Conservation (phyloP, 2,329 filamentous ascomycete species). For the Tolypocladium pustulatum region DNA sequence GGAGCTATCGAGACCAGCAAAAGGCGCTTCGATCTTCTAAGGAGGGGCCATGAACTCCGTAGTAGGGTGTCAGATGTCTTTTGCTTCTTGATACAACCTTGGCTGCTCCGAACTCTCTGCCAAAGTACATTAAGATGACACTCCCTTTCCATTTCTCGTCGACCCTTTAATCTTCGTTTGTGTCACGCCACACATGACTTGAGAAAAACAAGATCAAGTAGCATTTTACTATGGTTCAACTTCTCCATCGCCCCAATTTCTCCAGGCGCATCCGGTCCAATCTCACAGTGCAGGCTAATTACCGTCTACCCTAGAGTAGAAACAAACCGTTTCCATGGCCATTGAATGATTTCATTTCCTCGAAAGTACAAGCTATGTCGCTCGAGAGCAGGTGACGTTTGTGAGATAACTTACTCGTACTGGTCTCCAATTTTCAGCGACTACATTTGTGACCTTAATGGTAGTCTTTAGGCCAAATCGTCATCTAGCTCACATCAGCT, state of each 20-base stretch:
- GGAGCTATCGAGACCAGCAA: not conserved
- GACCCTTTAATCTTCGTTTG: not conserved
- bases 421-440: not conserved
- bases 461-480: too few species aligned
- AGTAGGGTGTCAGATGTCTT: too few species aligned
- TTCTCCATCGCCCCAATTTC: too few species aligned
- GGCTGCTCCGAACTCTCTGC: not conserved
- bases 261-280: not conserved
- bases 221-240: too few species aligned
- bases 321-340: not conserved
- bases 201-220: too few species aligned
- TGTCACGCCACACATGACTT: not conserved
- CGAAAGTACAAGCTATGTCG: not conserved
- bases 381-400: not conserved
- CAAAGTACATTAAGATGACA: not conserved
- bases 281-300: not conserved
- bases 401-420: not conserved
- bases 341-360: not conserved
- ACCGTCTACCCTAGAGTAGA: not conserved
- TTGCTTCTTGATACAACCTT: too few species aligned
- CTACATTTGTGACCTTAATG: not conserved
- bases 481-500: too few species aligned
- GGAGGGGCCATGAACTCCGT: too few species aligned
- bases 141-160: too few species aligned
- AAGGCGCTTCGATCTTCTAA: not conserved